A percentile compares a stretch with the other conserved stretches of the same genome.
These are phyloP conservation scores for Hypoxylon lenormandii DNA, from an alignment of 495 filamentous ascomycete species.

Conservation along the genomic window DNA sequence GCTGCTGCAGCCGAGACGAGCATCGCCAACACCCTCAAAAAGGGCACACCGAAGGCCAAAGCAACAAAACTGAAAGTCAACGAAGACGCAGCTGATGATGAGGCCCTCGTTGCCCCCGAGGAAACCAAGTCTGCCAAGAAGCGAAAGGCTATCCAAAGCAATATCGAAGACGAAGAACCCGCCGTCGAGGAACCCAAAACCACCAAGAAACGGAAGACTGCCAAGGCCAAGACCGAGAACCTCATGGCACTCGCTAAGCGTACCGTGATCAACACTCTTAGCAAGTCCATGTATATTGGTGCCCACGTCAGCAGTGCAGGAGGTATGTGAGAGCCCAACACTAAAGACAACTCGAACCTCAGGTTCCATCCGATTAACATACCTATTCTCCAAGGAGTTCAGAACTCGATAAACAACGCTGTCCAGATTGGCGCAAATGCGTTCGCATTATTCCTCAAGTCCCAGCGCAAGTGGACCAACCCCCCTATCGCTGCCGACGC, in stretches of 20 bases:
- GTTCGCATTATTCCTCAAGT: constrained; percentile 94
- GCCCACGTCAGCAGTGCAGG: constrained; percentile 91
- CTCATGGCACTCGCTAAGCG: constrained; percentile 75
- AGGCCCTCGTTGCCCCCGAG: background rate
- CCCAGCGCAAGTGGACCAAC: constrained; percentile 93
- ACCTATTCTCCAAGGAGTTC: constrained; percentile 70
- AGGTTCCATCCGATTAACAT: constrained; percentile 17
- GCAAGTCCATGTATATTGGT: constrained; percentile 80
- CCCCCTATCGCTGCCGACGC: constrained; percentile 78
- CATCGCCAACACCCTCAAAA: background rate
- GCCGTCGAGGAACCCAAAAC: constrained; percentile 47
- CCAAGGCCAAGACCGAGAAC: constrained; percentile 58
- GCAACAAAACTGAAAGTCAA: constrained; percentile 37
- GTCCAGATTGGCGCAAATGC: constrained; percentile 87
- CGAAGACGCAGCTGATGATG: constrained; percentile 29
- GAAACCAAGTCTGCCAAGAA: constrained; percentile 46
- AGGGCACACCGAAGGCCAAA: constrained; percentile 32
- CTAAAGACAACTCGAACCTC: background rate
- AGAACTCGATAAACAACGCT: constrained; percentile 85
- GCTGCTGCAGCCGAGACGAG: constrained; percentile 6
- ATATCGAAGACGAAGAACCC: constrained; percentile 45
- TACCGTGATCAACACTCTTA: constrained; percentile 70
- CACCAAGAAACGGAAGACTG: constrained; percentile 63
- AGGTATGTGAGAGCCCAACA: constrained; percentile 63
- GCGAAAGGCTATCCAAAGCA: constrained; percentile 51